phyloP scores from a whole-genome alignment of 345 rosid species.

The Hibiscus mutabilis region DNA sequence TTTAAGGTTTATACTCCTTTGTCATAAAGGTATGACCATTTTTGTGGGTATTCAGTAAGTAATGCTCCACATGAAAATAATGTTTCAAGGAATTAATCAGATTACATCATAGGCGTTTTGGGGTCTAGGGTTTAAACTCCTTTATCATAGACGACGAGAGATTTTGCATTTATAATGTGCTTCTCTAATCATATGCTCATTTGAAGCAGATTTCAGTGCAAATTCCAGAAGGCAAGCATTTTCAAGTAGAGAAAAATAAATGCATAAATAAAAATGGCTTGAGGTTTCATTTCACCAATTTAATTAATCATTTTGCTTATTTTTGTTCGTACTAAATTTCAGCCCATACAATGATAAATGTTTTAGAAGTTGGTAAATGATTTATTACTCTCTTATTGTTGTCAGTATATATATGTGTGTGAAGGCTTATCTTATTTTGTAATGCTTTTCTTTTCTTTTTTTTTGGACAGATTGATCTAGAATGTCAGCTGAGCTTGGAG shows the following conservation, averaged over 20 bases:
- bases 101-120: background rate
- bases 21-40: background rate
- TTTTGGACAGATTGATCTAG: slow-evolving; percentile 50
- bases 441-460: background rate
- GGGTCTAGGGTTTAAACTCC: background rate
- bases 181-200: background rate
- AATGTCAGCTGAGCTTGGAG: slow-evolving; percentile 80
- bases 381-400: background rate
- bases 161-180: background rate
- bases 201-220: background rate
- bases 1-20: background rate
- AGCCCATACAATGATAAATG: too few relatives aligned
- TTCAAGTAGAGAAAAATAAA: background rate
- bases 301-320: background rate
- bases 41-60: background rate
- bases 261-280: background rate
- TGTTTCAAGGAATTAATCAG: background rate
- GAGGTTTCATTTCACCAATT: background rate
- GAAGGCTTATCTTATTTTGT: background rate
- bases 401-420: background rate
- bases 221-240: background rate
- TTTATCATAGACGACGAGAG: background rate
- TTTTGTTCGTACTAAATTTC: background rate
- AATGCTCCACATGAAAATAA: background rate
- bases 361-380: background rate